Percentiles rank a stretch among this genome's conserved stretches.
phyloP scores from a whole-genome alignment of 306 rosid genomes.

The Cicer judaicum region DNA sequence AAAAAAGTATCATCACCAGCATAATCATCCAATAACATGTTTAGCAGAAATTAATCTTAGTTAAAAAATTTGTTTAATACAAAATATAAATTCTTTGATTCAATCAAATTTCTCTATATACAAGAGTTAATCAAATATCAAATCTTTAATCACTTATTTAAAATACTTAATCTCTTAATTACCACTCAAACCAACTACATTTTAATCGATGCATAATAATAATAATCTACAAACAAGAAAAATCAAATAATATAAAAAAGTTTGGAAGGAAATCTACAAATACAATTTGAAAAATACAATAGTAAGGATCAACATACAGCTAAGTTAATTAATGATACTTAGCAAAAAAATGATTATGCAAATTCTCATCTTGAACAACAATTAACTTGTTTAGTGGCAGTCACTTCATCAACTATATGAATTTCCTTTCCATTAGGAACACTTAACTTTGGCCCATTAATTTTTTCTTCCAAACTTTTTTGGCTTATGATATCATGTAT shows the following conservation, averaged over 20 bases:
- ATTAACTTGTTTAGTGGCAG: slow-evolving; percentile 72
- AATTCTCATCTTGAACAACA: slow-evolving; percentile 57
- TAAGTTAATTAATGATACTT: slow-evolving; percentile 1
- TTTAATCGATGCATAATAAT: too few species aligned
- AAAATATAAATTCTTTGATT: too few species aligned
- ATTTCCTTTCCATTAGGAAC: slow-evolving; percentile 64
- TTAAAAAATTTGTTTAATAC: too few species aligned
- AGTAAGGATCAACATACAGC: slow-evolving; percentile 6
- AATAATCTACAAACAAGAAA: neutral
- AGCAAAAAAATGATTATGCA: slow-evolving; percentile 8
- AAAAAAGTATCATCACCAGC: too few species aligned
- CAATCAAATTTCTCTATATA: too few species aligned
- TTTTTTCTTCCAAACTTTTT: slow-evolving; percentile 62
- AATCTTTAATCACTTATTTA: too few species aligned
- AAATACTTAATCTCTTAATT: too few species aligned
- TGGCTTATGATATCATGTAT: slow-evolving; percentile 72
- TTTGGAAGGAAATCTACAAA: neutral
- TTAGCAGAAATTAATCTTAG: too few species aligned
- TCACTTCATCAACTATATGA: slow-evolving; percentile 66
- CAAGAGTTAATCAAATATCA: too few species aligned
- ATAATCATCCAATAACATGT: too few species aligned
- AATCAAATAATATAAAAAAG: slow-evolving; percentile 6
- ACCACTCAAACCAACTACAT: too few species aligned
- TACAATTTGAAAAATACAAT: slow-evolving; percentile 2
- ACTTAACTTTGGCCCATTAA: slow-evolving; percentile 33